Base-by-base conservation (phyloP, 73 alveolate species). In the Breviolum minutum region DNA sequence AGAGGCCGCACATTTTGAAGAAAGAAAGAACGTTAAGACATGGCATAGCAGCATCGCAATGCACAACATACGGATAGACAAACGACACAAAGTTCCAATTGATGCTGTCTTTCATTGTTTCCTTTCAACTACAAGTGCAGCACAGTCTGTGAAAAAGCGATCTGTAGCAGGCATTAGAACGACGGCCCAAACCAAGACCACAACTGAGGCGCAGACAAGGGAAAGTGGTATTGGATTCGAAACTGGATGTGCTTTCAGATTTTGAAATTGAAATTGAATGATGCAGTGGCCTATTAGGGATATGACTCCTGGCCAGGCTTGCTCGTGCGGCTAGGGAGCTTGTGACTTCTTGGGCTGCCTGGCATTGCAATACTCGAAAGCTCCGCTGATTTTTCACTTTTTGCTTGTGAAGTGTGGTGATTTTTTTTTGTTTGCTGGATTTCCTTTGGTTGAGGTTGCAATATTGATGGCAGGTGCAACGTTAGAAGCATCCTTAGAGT, bases 151-250 rank as follows among this genome's bases (percentile, higher is more conserved):
- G 32, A 5, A 12, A 0, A 30, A 17, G 16, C 16, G 11, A 8
- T 77, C 30, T n/a, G 24, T 27, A 9, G 6, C 69, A 80, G 89
- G 89, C 70, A 10, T 77, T 77, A 63, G 87, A 77, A 30, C 14
- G 87, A 17, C 64, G 87, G 63, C 87, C 87, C 26, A 77, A 77
- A 30, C 87, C 87, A 12, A 64, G 69, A 48, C 89, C 64, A 6
- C 62, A 40, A 8, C 29, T 80, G 30, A 40, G 68, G 89, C 32
- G 17, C 24, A 8, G 3, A 76, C 8, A 54, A n/a, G 85, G 19
- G 13, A 76, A 12, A 5, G 0, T 24, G 63, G 11, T 7, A 13
- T 61, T 61, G 13, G 85, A 20, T n/a, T 9, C 1, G 14, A 63
- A 8, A n/a, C 63, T 9, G 1, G 85, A 27, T 76, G 32, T 11